These are phyloP conservation scores for Mycogone perniciosa DNA, from an alignment of 2,329 filamentous ascomycete species.

Conservation along the genomic window DNA sequence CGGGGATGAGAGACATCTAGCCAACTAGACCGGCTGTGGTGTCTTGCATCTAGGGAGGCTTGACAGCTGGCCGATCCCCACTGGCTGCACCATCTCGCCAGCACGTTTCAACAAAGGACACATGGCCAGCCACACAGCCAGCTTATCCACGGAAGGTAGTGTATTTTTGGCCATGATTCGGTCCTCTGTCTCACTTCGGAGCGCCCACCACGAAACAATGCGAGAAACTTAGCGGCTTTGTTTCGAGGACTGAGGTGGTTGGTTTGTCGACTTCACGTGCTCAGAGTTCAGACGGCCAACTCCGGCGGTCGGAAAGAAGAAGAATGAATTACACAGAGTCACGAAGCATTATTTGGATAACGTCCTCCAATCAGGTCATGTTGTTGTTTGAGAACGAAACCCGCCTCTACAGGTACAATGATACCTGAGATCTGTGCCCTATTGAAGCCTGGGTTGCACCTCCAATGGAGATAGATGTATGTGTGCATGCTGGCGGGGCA, in stretches of 20 bases:
- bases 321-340: not conserved
- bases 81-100: slow-evolving; percentile 24
- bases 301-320: slow-evolving; percentile 10
- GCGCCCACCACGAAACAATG: slow-evolving; percentile 4
- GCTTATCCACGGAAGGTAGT: slow-evolving; percentile 8
- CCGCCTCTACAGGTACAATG: too few relatives aligned
- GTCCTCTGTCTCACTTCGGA: slow-evolving; percentile 15
- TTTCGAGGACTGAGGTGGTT: slow-evolving; percentile 4
- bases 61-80: slow-evolving; percentile 27
- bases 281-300: slow-evolving; percentile 2
- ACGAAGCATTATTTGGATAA: not conserved
- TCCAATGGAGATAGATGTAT: too few relatives aligned
- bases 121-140: slow-evolving; percentile 30
- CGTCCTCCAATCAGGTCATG: too few relatives aligned
- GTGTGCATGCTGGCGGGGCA: too few relatives aligned
- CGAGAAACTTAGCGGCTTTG: slow-evolving; percentile 4
- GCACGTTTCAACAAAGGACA: slow-evolving; percentile 32
- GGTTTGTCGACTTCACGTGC: slow-evolving; percentile 7
- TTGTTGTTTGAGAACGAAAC: too few relatives aligned
- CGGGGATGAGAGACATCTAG: slow-evolving; percentile 10
- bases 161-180: slow-evolving; percentile 15
- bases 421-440: too few relatives aligned
- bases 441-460: too few relatives aligned
- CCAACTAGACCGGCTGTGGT: slow-evolving; percentile 14
- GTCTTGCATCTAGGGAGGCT: slow-evolving; percentile 18